These are phyloP conservation scores for Mortierella polycephala DNA, from an alignment of 371 early-diverging fungal genomes.

Conservation along the genomic window DNA sequence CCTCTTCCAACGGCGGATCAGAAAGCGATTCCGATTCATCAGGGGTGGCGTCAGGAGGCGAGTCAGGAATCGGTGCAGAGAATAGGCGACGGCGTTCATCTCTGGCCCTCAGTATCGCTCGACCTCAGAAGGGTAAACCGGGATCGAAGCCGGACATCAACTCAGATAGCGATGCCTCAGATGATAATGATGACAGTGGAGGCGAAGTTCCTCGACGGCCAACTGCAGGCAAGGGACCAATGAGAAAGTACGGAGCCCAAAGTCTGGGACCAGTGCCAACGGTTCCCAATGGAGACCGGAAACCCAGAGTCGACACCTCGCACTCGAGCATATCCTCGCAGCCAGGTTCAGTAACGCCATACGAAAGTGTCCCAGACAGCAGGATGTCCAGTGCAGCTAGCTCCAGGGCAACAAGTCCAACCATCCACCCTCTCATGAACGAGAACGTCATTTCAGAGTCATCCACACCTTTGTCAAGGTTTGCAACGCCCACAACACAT, in stretches of 20 bases:
- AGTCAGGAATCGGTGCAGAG: slow-evolving; percentile 32
- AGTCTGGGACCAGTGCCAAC: slow-evolving; percentile 10
- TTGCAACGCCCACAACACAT: slow-evolving; percentile 5
- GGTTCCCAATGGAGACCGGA: no score
- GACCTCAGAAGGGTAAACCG: slow-evolving; percentile 42
- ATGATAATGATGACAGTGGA: slow-evolving; percentile 26
- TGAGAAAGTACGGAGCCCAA: slow-evolving; percentile 44
- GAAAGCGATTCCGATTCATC: slow-evolving; percentile 44
- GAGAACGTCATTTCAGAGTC: slow-evolving; percentile 35
- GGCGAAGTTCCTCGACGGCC: slow-evolving; percentile 21
- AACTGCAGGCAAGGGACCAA: slow-evolving; percentile 49
- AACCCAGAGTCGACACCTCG: background rate
- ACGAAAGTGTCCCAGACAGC: slow-evolving; percentile 16
- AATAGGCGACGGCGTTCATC: slow-evolving; percentile 47
- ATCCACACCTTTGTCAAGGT: slow-evolving; percentile 18
- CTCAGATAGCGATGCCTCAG: slow-evolving; percentile 44
- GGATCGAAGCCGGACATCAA: slow-evolving; percentile 9
- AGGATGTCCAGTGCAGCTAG: slow-evolving; percentile 38
- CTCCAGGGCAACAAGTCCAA: slow-evolving; percentile 32
- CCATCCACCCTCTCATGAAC: slow-evolving; percentile 41
- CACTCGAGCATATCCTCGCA: slow-evolving; percentile 3
- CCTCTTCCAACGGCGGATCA: slow-evolving; percentile 35
- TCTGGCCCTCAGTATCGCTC: slow-evolving; percentile 29
- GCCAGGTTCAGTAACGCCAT: background rate
- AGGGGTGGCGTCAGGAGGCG: slow-evolving; percentile 31